These are phyloP conservation scores for Xylaria nigripes DNA, from an alignment of 495 filamentous ascomycete species.

Conservation along the genomic window DNA sequence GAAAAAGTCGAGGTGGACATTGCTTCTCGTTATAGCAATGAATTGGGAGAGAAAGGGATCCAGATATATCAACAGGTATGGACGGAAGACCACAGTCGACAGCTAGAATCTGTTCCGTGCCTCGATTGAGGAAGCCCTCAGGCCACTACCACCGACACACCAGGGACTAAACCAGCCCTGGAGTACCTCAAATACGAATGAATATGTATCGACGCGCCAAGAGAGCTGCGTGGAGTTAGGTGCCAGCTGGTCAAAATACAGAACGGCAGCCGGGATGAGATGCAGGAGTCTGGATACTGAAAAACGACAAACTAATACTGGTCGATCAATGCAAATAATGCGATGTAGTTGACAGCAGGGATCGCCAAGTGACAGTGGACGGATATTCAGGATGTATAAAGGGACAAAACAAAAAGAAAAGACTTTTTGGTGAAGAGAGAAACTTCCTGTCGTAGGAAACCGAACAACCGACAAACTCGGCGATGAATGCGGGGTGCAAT, in stretches of 20 bases:
- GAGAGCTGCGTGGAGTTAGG: constrained; percentile 8
- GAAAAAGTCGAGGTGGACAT: constrained; percentile 56
- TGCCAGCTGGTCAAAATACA: constrained; percentile 4
- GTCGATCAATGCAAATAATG: constrained; percentile 10
- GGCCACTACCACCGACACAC: constrained; percentile 23
- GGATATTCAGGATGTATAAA: constrained; percentile 6
- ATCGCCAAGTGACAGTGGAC: constrained; percentile 7
- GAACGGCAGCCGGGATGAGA: neutral
- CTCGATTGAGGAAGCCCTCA: constrained; percentile 20
- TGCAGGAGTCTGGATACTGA: neutral
- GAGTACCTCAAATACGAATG: constrained; percentile 9
- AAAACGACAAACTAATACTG: constrained; percentile 5
- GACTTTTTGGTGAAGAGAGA: constrained; percentile 13
- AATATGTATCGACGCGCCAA: constrained; percentile 12
- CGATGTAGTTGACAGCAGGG: constrained; percentile 8
- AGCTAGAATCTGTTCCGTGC: constrained; percentile 19
- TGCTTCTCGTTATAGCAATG: constrained; percentile 19
- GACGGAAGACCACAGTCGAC: constrained; percentile 10
- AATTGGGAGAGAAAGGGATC: constrained; percentile 16
- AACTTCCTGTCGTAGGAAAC: constrained; percentile 16
- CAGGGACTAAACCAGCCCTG: constrained; percentile 20
- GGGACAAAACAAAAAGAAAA: neutral
- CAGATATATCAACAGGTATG: constrained; percentile 10
- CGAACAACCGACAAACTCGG: constrained; percentile 13
- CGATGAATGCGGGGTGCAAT: constrained; percentile 24